Base-by-base conservation (phyloP, 345 rosid species). In the Syzygium oleosum region DNA sequence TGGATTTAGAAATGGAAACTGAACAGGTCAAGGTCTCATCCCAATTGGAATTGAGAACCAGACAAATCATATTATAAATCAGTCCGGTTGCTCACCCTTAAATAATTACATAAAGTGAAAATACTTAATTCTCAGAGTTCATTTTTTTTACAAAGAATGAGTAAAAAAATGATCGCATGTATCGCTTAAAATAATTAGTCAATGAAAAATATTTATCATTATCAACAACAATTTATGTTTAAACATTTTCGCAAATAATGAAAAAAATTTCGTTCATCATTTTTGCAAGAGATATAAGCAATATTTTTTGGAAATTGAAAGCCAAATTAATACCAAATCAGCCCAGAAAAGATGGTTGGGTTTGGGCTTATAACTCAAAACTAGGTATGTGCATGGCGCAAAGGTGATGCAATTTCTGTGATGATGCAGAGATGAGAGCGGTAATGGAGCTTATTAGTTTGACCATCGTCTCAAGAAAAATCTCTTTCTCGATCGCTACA, bases 1-100 rank as follows among this genome's bases (percentile, higher is more conserved):
- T 65, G 9, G 3, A 31, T 68, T 16, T 31, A 9, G 12, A 68
- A 5, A 3, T 2, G 5, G 3, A 19, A 29, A 65, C 9, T 1
- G 0, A 65, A 16, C 5, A 15, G 5, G 5, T 6, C 1, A 63
- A 63, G 77, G 19, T n/a, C 4, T 5, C 2, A 1, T 63, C 4
- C 0, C 5, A 1, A 15, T 15, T 63, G 21, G 77, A 63, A 29
- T 63, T 2, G 9, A 0, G 11, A 65, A 8, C 1, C 7, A 1
- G 2, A 29, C 11, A 41, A 2, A 7, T 29, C 31, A 7, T 63
- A 3, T n/a, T 14, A 9, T 4, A 0, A 29, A 31, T 8, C 1
- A 12, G 5, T 65, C 22, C 2, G 0, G 4, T 3, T 15, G 11
- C 78, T 31, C 38, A 23, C 10, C 0, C 79, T 23, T 34, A 34